These are phyloP conservation scores for Mycena albidolilacea DNA, from an alignment of 768 basidiomycete genomes.

Conservation along the genomic window DNA sequence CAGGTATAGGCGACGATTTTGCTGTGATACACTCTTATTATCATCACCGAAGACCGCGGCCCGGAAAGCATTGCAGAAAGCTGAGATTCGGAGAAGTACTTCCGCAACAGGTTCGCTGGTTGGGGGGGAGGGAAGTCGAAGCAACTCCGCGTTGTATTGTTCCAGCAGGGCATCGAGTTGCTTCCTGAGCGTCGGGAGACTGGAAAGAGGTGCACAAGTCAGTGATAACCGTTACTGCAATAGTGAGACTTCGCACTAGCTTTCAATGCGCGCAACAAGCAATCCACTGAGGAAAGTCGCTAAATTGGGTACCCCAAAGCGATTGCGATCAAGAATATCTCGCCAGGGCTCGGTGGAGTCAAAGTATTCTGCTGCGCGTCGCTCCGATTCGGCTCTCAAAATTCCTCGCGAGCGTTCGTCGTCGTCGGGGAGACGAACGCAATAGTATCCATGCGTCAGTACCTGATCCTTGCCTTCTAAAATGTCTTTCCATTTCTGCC, in stretches of 20 bases:
- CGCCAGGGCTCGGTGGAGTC: slow-evolving; percentile 66
- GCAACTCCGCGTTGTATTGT: slow-evolving; percentile 51
- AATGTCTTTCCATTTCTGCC: slow-evolving; percentile 63
- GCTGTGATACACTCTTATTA: slow-evolving; percentile 55
- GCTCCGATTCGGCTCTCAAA: slow-evolving; percentile 54
- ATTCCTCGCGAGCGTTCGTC: slow-evolving; percentile 59
- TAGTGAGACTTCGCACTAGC: slow-evolving; percentile 56
- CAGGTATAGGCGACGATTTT: slow-evolving; percentile 50
- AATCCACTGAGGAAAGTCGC: slow-evolving; percentile 66
- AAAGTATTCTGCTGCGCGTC: slow-evolving; percentile 62
- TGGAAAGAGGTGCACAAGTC: slow-evolving; percentile 41
- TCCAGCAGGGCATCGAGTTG: slow-evolving; percentile 59
- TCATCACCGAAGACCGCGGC: slow-evolving; percentile 49
- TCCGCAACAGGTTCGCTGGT: slow-evolving; percentile 60
- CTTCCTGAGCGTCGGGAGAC: slow-evolving; percentile 62
- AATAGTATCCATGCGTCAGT: slow-evolving; percentile 74
- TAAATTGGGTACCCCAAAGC: slow-evolving; percentile 72
- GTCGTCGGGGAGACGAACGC: slow-evolving; percentile 77
- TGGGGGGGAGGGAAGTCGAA: slow-evolving; percentile 56
- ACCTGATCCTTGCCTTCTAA: slow-evolving; percentile 63
- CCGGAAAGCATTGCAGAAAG: slow-evolving; percentile 60
- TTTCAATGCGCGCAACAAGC: slow-evolving; percentile 67
- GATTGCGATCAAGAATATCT: slow-evolving; percentile 55
- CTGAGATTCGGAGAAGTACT: slow-evolving; percentile 58
- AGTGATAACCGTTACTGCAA: not conserved